Evolutionary conservation across 805 yeast genomes (phyloP), one percentile per base, ranked within the genome.

Genomic region (Suhomyces sp.): DNA sequence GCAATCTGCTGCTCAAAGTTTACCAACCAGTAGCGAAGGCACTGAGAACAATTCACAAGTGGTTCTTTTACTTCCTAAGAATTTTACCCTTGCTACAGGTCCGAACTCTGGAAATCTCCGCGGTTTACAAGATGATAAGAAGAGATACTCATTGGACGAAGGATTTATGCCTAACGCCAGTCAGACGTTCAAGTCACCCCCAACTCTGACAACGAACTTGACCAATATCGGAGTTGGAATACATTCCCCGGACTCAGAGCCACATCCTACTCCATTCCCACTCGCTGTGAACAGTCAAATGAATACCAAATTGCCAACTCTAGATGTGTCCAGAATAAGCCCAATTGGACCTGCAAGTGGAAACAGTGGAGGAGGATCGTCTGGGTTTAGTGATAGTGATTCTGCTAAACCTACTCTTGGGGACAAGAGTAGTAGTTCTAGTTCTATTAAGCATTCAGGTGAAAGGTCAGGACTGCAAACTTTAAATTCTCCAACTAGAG

Each of bases 11-110:
- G n/a, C 36, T 48, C 19, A 10, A 13, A 56, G n/a, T 15, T 5
- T 31, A 9, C 22, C 28, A 12, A 12, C 35, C 10, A 21, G 40
- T 7, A 44, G 35, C 26, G 29, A n/a, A 23, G 25, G 12, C 6
- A 6, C 25, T 11, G 33, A 27, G 20, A 33, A 19, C 21, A 47
- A 62, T n/a, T 55, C 69, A 10, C 69, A 61, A 23, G 76, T 79
- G 1, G 74, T 75, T 14, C 62, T 75, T 17, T 53, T 75, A 31
- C 60, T 75, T 32, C 79, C 80, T 0, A 74, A 69, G 46, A 72
- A 68, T 40, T 68, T 68, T 35, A 58, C 72, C 4, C 50, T 63
- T 6, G 53, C 53, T 4, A 20, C 45, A 5, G 54, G 39, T 38
- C 48, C 33, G 44, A 28, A 21, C 28, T 21, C 18, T 7, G n/a